Evolutionary conservation across 2,329 filamentous ascomycete genomes (phyloP).

Genomic region (Rugonectria rugulosa): DNA sequence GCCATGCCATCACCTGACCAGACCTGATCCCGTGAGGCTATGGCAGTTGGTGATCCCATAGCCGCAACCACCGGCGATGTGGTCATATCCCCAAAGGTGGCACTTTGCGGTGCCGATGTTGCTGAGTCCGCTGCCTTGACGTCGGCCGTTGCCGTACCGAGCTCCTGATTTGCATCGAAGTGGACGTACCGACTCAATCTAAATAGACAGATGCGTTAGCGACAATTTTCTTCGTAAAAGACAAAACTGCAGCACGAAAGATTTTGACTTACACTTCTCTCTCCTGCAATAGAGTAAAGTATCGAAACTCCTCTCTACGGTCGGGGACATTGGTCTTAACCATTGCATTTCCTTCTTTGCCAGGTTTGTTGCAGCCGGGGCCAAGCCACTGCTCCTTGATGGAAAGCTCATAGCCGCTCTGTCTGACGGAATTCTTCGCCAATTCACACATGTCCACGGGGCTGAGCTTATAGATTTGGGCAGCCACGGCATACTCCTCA

Average conservation of each 20-base stretch:
- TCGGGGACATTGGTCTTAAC: constrained; percentile 97
- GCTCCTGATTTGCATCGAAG: constrained; percentile 40
- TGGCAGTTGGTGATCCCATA: constrained; percentile 33
- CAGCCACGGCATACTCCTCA: constrained; percentile 96
- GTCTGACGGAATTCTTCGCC: constrained; percentile 93
- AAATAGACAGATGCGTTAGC: constrained; percentile 9
- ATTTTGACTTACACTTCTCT: constrained; percentile 73
- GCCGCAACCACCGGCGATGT: constrained; percentile 22
- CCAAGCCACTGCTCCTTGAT: constrained; percentile 95
- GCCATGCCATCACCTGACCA: constrained; percentile 49
- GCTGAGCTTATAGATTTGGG: constrained; percentile 97
- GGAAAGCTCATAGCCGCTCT: constrained; percentile 90
- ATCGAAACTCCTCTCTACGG: constrained; percentile 86
- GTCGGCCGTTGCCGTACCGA: constrained; percentile 17
- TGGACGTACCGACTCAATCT: constrained; percentile 55
- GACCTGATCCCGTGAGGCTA: constrained; percentile 42
- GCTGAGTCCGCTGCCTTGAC: constrained; percentile 29
- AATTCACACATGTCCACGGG: constrained; percentile 99
- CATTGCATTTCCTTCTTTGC: constrained; percentile 87
- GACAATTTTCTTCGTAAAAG: background rate
- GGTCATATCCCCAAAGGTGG: constrained; percentile 9
- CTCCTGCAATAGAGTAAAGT: constrained; percentile 87
- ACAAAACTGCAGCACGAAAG: background rate
- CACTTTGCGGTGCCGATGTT: constrained; percentile 19
- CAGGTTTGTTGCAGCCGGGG: constrained; percentile 76